These are phyloP conservation scores for Ogataea polymorpha DNA, from an alignment of 805 yeast species.

Conservation along the genomic window DNA sequence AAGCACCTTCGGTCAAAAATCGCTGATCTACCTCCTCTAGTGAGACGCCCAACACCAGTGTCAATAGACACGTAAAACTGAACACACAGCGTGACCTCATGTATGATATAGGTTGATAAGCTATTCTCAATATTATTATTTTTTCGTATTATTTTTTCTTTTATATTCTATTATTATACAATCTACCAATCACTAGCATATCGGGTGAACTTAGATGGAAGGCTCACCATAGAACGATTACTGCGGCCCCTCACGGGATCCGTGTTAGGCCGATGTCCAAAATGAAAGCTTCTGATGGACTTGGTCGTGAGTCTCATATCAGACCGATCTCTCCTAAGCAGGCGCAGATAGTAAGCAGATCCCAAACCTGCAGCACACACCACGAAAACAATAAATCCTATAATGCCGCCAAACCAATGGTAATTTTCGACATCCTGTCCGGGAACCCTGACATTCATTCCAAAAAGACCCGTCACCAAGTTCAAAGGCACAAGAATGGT, in stretches of 20 bases:
- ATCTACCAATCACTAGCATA: slow-evolving; percentile 32
- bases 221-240: slow-evolving; percentile 29
- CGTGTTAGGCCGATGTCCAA: slow-evolving; percentile 25
- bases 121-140: background rate
- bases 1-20: slow-evolving; percentile 28
- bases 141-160: slow-evolving; percentile 4
- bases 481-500: slow-evolving; percentile 88
- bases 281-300: slow-evolving; percentile 29
- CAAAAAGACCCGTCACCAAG: slow-evolving; percentile 85
- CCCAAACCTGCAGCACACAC: slow-evolving; percentile 21
- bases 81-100: slow-evolving; percentile 1
- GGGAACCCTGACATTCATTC: slow-evolving; percentile 92
- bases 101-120: background rate
- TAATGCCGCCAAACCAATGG: slow-evolving; percentile 52
- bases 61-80: background rate
- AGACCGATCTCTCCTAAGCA: slow-evolving; percentile 16
- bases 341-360: slow-evolving; percentile 27
- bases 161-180: slow-evolving; percentile 1
- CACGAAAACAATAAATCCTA: slow-evolving; percentile 29
- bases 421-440: slow-evolving; percentile 47
- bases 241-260: slow-evolving; percentile 17
- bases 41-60: slow-evolving; percentile 2
- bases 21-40: slow-evolving; percentile 13
- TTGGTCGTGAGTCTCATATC: slow-evolving; percentile 10
- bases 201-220: slow-evolving; percentile 31